Conservation (phyloP, 257 asterid species). For the Ophiorrhiza pumila region DNA sequence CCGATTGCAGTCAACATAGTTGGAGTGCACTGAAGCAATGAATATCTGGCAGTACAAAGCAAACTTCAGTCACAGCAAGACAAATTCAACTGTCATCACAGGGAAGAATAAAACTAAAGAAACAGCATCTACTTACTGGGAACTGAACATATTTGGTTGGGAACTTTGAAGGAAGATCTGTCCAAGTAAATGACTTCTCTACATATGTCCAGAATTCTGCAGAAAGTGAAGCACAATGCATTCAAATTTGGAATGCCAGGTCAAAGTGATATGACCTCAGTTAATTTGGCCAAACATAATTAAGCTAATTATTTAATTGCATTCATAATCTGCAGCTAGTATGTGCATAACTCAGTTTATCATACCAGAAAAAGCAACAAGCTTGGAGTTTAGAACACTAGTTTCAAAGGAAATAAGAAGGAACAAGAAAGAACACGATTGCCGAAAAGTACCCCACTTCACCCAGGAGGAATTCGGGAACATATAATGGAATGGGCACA, state of each 20-base stretch:
- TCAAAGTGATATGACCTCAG: not conserved
- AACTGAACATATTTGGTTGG: constrained; percentile 97
- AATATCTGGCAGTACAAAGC: constrained; percentile 46
- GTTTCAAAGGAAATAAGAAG: not conserved
- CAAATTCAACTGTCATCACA: constrained; percentile 11
- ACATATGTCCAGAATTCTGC: constrained; percentile 97
- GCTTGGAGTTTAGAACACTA: not conserved
- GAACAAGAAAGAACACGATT: not conserved
- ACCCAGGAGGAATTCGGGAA: not conserved
- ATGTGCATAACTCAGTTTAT: not conserved
- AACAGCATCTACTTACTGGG: constrained; percentile 60
- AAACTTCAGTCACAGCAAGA: constrained; percentile 18
- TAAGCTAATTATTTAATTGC: not conserved
- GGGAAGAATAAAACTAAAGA: constrained; percentile 5
- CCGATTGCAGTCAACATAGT: constrained; percentile 92
- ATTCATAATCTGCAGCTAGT: not conserved
- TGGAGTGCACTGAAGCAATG: constrained; percentile 91
- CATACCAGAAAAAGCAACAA: not conserved
- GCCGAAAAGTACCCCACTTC: not conserved
- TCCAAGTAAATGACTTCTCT: constrained; percentile 98
- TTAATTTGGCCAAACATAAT: not conserved
- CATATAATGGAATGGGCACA: not conserved
- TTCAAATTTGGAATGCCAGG: not conserved
- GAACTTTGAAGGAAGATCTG: constrained; percentile 92
- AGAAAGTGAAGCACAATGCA: constrained; percentile 15